phyloP scores from a whole-genome alignment of 805 yeast species.

The Blastobotrys chiropterorum region DNA sequence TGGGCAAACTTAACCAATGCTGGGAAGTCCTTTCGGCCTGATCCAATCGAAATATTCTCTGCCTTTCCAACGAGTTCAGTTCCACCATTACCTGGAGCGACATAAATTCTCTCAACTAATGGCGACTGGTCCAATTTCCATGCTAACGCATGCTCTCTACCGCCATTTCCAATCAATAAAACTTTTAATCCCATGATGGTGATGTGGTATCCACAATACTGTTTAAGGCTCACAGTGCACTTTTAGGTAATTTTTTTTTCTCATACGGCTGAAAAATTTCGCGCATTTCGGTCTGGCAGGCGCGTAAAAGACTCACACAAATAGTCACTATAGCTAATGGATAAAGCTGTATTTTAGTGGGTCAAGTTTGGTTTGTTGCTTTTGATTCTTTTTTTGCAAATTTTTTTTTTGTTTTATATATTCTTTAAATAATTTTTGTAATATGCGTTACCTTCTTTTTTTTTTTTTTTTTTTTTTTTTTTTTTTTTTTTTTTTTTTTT shows the following conservation, averaged over 20 bases:
- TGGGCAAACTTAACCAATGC: conserved; percentile 68
- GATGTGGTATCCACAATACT: background rate
- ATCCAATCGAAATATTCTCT: conserved; percentile 62
- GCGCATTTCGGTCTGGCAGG: conserved; percentile 98
- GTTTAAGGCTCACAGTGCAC: background rate
- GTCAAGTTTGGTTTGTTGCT: too few relatives aligned
- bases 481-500: too few relatives aligned
- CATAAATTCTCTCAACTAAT: conserved; percentile 64
- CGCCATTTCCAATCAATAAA: conserved; percentile 93
- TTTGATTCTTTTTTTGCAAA: too few relatives aligned
- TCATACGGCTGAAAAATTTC: conserved; percentile 48
- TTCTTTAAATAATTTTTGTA: too few relatives aligned
- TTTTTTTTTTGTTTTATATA: too few relatives aligned
- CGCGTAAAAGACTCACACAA: too few relatives aligned
- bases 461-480: too few relatives aligned
- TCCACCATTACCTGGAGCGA: conserved; percentile 94
- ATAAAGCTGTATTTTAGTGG: too few relatives aligned
- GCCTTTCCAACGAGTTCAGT: conserved; percentile 45
- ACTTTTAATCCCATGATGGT: conserved; percentile 38
- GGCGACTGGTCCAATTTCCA: conserved; percentile 85
- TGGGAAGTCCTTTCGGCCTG: conserved; percentile 61
- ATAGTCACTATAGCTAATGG: too few relatives aligned
- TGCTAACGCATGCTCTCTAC: conserved; percentile 95
- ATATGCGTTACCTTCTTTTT: too few relatives aligned
- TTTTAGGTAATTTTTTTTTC: background rate